Evolutionary conservation across 495 filamentous ascomycete species (phyloP), one percentile per base, ranked within the genome.

Genomic region (Sabuloglossum arenarium): DNA sequence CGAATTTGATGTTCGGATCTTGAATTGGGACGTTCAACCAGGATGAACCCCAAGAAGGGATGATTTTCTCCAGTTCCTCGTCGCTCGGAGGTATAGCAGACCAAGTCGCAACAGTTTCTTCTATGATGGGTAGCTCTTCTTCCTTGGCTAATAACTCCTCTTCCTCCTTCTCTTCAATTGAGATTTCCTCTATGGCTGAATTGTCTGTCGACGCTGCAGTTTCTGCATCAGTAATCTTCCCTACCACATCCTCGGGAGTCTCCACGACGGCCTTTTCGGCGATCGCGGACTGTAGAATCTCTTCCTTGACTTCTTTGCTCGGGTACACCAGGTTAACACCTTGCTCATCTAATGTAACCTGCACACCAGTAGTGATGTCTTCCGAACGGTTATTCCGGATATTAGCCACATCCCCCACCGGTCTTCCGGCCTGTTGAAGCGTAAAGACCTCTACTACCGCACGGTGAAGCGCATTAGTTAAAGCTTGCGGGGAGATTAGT

Each of bases 1-100:
- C 79, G 69, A 90, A 89, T 63, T 85, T 87, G 60, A 85, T 62
- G 9, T 66, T 64, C 3, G 72, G 71, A 57, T 87, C 75, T 14
- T 65, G 64, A 42, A 93, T 59, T 8, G 77, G 66, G 5, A 81
- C 67, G 21, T 68, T 50, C 57, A 73, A 71, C 80, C 79, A 84
- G 21, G 58, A 30, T 8, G 16, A 4, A 25, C 27, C 24, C 61
- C 61, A 39, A 12, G 28, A 43, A 37, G 27, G 23, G 43, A 58
- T 21, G 55, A 52, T 56, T 52, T 53, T 24, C 16, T 58, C 55
- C 10, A 56, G 25, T 19, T 47, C 47, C 12, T 56, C 12, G 9
- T 59, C 14, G 11, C 0, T 27, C n/a, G 8, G 9, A 42, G 30
- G 21, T 3, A 9, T 3, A 27, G 3, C 27, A 34, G 54, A 0